Evolutionary conservation across 2,329 filamentous ascomycete species (phyloP).

Genomic region (Curvularia verruculosa): DNA sequence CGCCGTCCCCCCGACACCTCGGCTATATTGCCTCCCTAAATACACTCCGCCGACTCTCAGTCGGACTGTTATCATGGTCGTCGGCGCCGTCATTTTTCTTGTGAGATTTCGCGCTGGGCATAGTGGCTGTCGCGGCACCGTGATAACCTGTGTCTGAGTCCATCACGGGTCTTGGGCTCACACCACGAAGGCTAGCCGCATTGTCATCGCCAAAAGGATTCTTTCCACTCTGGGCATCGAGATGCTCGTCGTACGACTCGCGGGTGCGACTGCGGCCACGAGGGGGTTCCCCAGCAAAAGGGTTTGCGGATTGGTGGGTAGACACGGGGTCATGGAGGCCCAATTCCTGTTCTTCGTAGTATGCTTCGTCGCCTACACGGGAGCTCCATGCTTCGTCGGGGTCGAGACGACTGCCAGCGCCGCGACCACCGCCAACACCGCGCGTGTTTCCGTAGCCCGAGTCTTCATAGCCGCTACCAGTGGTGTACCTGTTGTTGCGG

Average conservation of each 20-base stretch:
- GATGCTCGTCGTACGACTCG: slow-evolving; percentile 50
- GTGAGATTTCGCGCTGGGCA: slow-evolving; percentile 43
- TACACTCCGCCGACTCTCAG: slow-evolving; percentile 68
- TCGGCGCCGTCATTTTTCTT: slow-evolving; percentile 44
- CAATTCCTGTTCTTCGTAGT: slow-evolving; percentile 79
- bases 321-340: slow-evolving; percentile 58
- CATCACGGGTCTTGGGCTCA: slow-evolving; percentile 73
- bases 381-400: slow-evolving; percentile 88
- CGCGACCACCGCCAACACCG: slow-evolving; percentile 41
- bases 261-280: slow-evolving; percentile 57
- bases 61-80: slow-evolving; percentile 63
- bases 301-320: slow-evolving; percentile 47
- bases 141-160: slow-evolving; percentile 54
- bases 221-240: slow-evolving; percentile 35
- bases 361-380: slow-evolving; percentile 76
- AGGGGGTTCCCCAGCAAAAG: slow-evolving; percentile 41
- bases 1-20: too few species aligned
- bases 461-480: slow-evolving; percentile 78
- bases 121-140: slow-evolving; percentile 49
- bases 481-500: slow-evolving; percentile 68
- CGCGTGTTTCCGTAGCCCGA: slow-evolving; percentile 46
- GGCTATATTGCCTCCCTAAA: slow-evolving; percentile 70
- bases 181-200: slow-evolving; percentile 63
- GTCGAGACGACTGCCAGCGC: slow-evolving; percentile 67
- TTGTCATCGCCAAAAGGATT: slow-evolving; percentile 53